Evolutionary conservation across 2,329 filamentous ascomycete genomes (phyloP).

Genomic region (Mycogone perniciosa): DNA sequence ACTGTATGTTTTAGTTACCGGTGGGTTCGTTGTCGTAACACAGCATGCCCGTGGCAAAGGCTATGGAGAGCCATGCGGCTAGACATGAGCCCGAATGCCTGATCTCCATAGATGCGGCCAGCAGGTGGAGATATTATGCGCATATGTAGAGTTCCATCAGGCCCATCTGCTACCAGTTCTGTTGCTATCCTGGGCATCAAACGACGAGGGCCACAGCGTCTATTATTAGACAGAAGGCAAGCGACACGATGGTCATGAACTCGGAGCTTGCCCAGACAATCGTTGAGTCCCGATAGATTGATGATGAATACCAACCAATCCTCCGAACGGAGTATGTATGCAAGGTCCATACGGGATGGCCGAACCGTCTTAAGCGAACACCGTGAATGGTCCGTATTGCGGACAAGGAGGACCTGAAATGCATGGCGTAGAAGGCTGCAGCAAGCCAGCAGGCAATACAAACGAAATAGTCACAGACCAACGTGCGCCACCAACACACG

Average conservation of each 20-base stretch:
- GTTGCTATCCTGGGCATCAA: background rate
- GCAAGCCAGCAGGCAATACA: background rate
- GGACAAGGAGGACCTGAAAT: background rate
- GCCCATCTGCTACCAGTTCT: background rate
- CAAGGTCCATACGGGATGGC: background rate
- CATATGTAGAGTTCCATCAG: background rate
- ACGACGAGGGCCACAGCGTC: no score
- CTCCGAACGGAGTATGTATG: background rate
- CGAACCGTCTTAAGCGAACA: background rate
- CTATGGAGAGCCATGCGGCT: background rate
- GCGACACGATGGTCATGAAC: no score
- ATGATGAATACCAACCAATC: background rate
- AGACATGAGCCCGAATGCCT: background rate
- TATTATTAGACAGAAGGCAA: no score
- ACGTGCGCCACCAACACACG: slow-evolving; percentile 3
- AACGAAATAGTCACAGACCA: background rate
- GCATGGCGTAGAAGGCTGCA: background rate
- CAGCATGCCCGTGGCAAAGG: no score
- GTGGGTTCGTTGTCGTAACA: no score
- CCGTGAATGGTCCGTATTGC: no score
- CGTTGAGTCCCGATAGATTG: no score
- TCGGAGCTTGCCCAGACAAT: no score
- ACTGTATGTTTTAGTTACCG: no score
- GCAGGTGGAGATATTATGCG: background rate
- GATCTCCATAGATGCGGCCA: background rate